Base-by-base conservation (phyloP, 805 yeast species). In the Brettanomyces bruxellensis region DNA sequence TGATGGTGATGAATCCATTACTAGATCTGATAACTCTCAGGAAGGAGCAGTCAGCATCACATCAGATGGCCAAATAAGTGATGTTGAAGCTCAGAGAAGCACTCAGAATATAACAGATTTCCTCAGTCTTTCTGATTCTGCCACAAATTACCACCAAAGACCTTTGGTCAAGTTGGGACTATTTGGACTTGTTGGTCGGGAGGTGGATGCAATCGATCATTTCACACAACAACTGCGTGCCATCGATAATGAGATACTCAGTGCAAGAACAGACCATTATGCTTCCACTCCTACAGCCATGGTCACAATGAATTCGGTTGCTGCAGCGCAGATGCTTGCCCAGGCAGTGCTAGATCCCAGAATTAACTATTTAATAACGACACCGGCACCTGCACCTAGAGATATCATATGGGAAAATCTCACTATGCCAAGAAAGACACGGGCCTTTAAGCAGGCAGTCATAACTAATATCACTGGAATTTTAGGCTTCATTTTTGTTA, bases 301-400 rank as follows among this genome's bases (percentile, higher is more conserved):
- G 64, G 79, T 91, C 7, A 93, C 98, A 0, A 86, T 91, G 96
- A 91, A 86, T 52, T 77, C 93, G 0, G 97, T 89, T 3, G 95
- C 96, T 0, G 82, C 89, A 53, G 97, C 98, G 2, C 99, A 91
- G 62, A 83, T 89, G 86, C 83, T 93, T 28, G 96, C 97, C 0
- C 99, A 93, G 62, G 93, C 97, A 0, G 90, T 91, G 0, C 63
- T 93, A 48, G 96, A 90, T 59, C 97, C 97, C 0, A 76, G 86
- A 47, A 88, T 93, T 6, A 83, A 86, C 59, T 86, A 81, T 48
- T 68, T 93, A 45, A 86, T 90, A 34, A 85, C 96, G 3, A 71
- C 76, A 38, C 67, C 89, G 47, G 98, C 98, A 0, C 98, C 98
- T 0, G 95, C 98, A 1, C 98, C 98, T 4, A 91, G 85, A 57